Evolutionary conservation across 805 yeast species (phyloP), one percentile per base, ranked within the genome.

Genomic region (Metschnikowia baotianmanensis): DNA sequence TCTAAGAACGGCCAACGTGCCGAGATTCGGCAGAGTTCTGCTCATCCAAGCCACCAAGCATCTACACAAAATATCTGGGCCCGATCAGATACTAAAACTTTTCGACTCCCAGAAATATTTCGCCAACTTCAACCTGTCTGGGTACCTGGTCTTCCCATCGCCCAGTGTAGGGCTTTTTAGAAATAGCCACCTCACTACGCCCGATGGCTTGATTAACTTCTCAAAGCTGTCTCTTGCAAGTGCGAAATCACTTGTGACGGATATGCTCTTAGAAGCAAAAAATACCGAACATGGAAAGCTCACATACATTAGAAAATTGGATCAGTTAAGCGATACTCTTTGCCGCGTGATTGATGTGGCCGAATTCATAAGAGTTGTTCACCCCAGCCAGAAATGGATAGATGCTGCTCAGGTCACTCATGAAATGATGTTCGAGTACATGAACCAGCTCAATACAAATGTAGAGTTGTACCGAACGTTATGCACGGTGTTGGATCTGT

Each of bases 331-430:
- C 55, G 98, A 93, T 57, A 77, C 84, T 21, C 63, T 93, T 22
- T 93, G 99, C 58, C 77, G 96, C 42, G 97, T 88, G 5, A 90
- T 93, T 29, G 99, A 93, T 62, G 74, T 91, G 36, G 91, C 96
- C 26, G 98, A 90, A 53, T 91, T 91, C 64, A 79, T 93, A 21
- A 69, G 98, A 34, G 89, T 88, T 18, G 81, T 83, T 1, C 98
- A 91, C 58, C 97, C 98, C 1, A 76, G 82, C 48, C 68, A 68
- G 36, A 62, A 68, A 13, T 88, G 86, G 73, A 72, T 84, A 9
- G 72, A 71, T 28, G 90, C 89, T 1, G 96, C 99, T 1, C 96
- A 91, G 56, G 73, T 76, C 31, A 84, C 93, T 26, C 96, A 91
- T 57, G 95, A 87, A 52, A 71, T 79, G 48, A 78, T 91, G 85